Evolutionary conservation across 768 basidiomycete genomes (phyloP), one percentile per base, ranked within the genome.

Genomic region (Leccinum barrowsii): DNA sequence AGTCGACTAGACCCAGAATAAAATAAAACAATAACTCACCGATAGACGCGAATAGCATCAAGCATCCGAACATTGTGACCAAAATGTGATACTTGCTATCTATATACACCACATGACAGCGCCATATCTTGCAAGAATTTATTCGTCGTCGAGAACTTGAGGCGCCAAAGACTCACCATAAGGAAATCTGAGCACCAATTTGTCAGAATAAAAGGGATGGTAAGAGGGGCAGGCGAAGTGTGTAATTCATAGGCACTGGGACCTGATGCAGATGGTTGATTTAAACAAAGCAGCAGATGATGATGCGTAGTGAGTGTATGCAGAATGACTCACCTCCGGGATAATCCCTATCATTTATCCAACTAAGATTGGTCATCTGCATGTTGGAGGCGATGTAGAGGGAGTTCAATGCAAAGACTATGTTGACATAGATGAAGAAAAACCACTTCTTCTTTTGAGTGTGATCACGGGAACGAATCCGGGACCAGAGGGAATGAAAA

Each of bases 141-240:
- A 46, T 42, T 21, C 21, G 35, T 15, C 24, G 11, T 48, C 2
- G 22, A 30, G 15, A 17, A 8, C 17, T 7, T n/a, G 17, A 24
- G 46, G 37, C 17, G 12, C 48, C 1, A 17, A 17, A 40, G 37
- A 40, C 65, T 60, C 40, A 73, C 73, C 73, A 73, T 73, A 4
- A 73, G 52, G 5, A 59, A 54, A 30, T 73, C 67, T 34, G 69
- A 65, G 12, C 61, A 69, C 71, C 71, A 73, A 42, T 74, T 72
- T 10, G 67, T 63, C 26, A 64, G 32, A 11, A 73, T 63, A 60
- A 74, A 72, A 13, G 70, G 59, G 0, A 61, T 22, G 24, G 69
- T 72, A 5, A 72, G 52, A 12, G 67, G 67, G 22, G 53, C 5
- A 11, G 72, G 70, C 2, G 69, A 44, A 1, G 62, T 72, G 19